Conservation (phyloP, 495 filamentous ascomycete species). For the Tuber brumale region DNA sequence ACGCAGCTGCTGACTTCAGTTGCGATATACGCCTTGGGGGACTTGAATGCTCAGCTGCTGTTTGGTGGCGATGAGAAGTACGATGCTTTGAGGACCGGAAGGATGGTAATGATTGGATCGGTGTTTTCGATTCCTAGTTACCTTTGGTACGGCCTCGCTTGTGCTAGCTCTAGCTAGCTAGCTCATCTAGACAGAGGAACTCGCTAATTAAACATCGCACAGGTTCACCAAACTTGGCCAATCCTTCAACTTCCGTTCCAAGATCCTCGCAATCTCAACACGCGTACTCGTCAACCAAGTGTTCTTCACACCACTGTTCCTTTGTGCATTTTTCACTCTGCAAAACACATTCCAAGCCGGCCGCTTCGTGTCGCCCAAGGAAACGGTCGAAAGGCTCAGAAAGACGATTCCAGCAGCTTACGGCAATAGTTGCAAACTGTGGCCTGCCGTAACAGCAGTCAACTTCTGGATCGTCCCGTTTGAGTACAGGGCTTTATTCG, state of each 20-base stretch:
- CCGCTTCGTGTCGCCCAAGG: constrained; percentile 51
- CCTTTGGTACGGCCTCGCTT: constrained; percentile 55
- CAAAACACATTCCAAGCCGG: constrained; percentile 57
- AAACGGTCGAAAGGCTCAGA: constrained; percentile 62
- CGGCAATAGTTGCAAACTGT: constrained; percentile 76
- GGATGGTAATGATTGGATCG: constrained; percentile 67
- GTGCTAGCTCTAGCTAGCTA: constrained; percentile 10
- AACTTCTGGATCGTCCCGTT: constrained; percentile 76
- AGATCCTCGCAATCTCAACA: constrained; percentile 58
- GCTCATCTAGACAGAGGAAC: neutral
- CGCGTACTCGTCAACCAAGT: constrained; percentile 79
- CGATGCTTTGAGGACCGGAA: constrained; percentile 60
- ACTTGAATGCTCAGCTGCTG: constrained; percentile 67
- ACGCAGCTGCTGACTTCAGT: constrained; percentile 72
- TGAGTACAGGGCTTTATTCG: constrained; percentile 72
- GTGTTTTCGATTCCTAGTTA: constrained; percentile 69
- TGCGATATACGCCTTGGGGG: constrained; percentile 71
- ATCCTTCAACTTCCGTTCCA: constrained; percentile 71
- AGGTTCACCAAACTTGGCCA: constrained; percentile 78
- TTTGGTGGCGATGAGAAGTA: constrained; percentile 53
- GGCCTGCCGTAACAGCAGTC: constrained; percentile 83
- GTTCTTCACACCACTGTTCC: constrained; percentile 80
- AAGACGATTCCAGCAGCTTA: constrained; percentile 70
- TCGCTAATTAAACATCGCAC: neutral
- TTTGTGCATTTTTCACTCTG: constrained; percentile 84